Evolutionary conservation across 83 land plant species (phyloP), one percentile per base, ranked within the genome.

Genomic region (Isoetes engelmannii): DNA sequence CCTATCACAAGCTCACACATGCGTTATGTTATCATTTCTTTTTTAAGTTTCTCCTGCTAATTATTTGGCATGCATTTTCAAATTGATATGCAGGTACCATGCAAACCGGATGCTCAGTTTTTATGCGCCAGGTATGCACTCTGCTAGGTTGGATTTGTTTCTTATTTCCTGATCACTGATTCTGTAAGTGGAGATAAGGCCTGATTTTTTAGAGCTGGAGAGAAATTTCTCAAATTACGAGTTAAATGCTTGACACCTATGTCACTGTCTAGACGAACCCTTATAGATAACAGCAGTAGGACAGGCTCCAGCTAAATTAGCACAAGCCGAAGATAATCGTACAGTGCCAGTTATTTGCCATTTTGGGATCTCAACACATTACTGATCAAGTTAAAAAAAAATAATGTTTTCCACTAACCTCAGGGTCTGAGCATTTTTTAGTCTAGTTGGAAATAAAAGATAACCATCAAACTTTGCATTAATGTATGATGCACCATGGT

Each of bases 81-180:
- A 28, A 28, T 28, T 51, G 13, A 12, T 51, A 12, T 65, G 58
- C 73, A 75, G 77, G 77, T 78, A 78, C 63, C 81, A 78, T 61
- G 81, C 81, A 5, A 78, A 78, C 19, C 72, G 81, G 51, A 78
- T 78, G 81, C 77, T 78, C 54, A 78, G 81, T 59, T 78, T 78
- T 53, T 78, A 78, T 69, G 81, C 81, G 5, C 81, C 81, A 57
- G 81, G 77, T 75, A 15, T 51, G 54, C 54, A 51, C 15, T 51
- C 54, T n/a, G 12, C 54, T 51, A 10, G 15, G 54, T 51, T 51
- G 54, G 15, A 51, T 3, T 51, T 12, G 12, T 51, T 51, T 51
- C 54, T n/a, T 10, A 12, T 51, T 51, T 51, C 54, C 54, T 12
- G 54, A 0, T 51, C 54, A 51, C 1, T 51, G 54, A 51, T 10